phyloP scores from a whole-genome alignment of 129 eudicot genomes.

The Cynara cardunculus region DNA sequence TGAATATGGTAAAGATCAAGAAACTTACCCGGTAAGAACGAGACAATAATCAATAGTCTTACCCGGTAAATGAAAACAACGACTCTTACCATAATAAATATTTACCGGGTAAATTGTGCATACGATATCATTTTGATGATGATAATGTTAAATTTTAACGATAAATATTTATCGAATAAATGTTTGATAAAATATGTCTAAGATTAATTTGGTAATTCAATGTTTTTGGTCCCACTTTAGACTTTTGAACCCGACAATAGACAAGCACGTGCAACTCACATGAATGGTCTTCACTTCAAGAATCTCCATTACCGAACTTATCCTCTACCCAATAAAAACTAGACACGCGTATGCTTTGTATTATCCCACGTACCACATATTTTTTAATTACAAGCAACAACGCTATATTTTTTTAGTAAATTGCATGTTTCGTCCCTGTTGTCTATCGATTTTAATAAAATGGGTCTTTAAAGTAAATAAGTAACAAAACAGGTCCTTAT shows the following conservation, averaged over 20 bases:
- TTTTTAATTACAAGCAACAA: neutral
- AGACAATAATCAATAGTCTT: too few relatives aligned
- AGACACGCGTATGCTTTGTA: neutral
- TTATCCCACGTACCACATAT: neutral
- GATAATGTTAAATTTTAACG: too few relatives aligned
- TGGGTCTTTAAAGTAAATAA: neutral
- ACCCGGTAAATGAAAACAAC: too few relatives aligned
- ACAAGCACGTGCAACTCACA: constrained; percentile 26
- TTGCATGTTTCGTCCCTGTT: neutral
- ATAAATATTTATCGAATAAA: too few relatives aligned
- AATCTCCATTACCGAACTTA: neutral
- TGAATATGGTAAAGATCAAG: too few relatives aligned
- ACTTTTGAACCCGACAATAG: neutral
- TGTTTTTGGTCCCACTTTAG: neutral
- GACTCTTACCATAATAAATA: too few relatives aligned
- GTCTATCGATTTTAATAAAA: neutral
- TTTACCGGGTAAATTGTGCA: too few relatives aligned
- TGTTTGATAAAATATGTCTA: too few relatives aligned
- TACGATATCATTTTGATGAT: too few relatives aligned
- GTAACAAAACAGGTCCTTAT: neutral
- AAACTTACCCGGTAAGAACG: too few relatives aligned
- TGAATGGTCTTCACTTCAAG: neutral
- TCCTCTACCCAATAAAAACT: neutral
- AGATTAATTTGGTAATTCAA: neutral
- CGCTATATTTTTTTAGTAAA: neutral